Conservation (phyloP, 1,139 yeast species). For the Hanseniaspora uvarum region DNA sequence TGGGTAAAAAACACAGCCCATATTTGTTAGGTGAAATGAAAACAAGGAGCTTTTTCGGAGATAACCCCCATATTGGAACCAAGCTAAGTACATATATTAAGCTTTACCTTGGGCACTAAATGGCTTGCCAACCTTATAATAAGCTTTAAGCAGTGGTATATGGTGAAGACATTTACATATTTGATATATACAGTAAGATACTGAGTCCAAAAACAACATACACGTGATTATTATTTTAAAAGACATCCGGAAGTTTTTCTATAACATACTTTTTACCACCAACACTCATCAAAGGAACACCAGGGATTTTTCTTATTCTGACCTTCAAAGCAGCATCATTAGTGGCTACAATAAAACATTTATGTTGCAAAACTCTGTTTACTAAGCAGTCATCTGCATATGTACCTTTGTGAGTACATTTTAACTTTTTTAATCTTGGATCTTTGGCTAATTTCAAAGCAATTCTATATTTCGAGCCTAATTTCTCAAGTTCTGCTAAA, state of each 20-base stretch:
- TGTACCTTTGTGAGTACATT: slow-evolving; percentile 87
- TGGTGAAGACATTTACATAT: too few species aligned
- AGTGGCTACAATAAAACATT: slow-evolving; percentile 93
- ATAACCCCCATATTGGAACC: too few species aligned
- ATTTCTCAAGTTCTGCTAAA: slow-evolving; percentile 90
- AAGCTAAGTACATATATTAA: background rate
- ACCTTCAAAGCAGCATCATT: slow-evolving; percentile 97
- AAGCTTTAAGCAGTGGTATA: too few species aligned
- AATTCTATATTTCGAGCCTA: slow-evolving; percentile 88
- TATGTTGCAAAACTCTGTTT: slow-evolving; percentile 85
- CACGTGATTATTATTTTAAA: slow-evolving; percentile 38
- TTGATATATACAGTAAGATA: background rate
- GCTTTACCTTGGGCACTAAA: background rate
- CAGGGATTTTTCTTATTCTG: slow-evolving; percentile 89
- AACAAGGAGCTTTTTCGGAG: too few species aligned
- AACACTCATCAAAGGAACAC: slow-evolving; percentile 92
- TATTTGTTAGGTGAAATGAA: background rate
- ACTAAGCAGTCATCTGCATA: slow-evolving; percentile 98
- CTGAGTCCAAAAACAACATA: background rate
- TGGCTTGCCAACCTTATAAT: background rate
- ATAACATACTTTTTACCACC: slow-evolving; percentile 87
- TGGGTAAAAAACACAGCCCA: background rate
- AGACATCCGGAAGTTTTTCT: slow-evolving; percentile 89
- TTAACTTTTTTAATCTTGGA: slow-evolving; percentile 77
- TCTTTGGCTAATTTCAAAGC: slow-evolving; percentile 88